Conservation (phyloP, 768 basidiomycete genomes). For the Leccinum uliginosum region DNA sequence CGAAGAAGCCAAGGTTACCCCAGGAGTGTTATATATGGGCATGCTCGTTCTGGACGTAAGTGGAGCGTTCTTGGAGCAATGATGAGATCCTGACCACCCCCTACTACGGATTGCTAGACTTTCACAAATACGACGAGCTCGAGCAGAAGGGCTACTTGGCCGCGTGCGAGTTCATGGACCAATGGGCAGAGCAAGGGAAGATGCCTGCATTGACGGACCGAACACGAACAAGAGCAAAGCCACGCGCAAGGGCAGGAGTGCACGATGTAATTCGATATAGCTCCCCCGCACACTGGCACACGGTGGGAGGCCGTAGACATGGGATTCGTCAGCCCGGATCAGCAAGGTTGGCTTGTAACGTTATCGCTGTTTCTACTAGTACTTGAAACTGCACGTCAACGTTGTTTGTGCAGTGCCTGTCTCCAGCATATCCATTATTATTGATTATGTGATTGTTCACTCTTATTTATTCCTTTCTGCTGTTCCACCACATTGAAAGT, state of each 20-base stretch:
- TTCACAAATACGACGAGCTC: constrained; percentile 85
- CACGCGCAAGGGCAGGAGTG: constrained; percentile 66
- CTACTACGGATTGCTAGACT: constrained; percentile 93
- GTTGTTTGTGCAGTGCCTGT: constrained; percentile 6
- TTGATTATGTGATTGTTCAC: constrained; percentile 31
- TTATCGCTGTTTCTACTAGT: constrained; percentile 12
- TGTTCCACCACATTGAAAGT: constrained; percentile 2
- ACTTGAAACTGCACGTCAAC: constrained; percentile 4
- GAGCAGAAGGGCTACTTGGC: constrained; percentile 76
- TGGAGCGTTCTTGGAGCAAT: neutral
- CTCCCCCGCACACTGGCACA: neutral
- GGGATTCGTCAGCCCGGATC: too few relatives aligned
- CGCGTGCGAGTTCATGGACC: constrained; percentile 63
- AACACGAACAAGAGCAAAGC: constrained; percentile 40
- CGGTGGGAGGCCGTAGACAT: too few relatives aligned
- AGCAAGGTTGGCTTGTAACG: too few relatives aligned
- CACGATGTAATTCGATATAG: constrained; percentile 68
- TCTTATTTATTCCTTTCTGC: constrained; percentile 21
- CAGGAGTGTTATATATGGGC: constrained; percentile 85
- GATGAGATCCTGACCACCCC: neutral
- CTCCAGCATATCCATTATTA: constrained; percentile 33
- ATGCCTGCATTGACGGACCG: constrained; percentile 71
- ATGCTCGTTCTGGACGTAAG: constrained; percentile 92
- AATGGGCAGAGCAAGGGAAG: constrained; percentile 78
- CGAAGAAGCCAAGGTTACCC: constrained; percentile 89